Evolutionary conservation across 2,329 filamentous ascomycete genomes (phyloP).

Genomic region (Alternaria triticimaculans): DNA sequence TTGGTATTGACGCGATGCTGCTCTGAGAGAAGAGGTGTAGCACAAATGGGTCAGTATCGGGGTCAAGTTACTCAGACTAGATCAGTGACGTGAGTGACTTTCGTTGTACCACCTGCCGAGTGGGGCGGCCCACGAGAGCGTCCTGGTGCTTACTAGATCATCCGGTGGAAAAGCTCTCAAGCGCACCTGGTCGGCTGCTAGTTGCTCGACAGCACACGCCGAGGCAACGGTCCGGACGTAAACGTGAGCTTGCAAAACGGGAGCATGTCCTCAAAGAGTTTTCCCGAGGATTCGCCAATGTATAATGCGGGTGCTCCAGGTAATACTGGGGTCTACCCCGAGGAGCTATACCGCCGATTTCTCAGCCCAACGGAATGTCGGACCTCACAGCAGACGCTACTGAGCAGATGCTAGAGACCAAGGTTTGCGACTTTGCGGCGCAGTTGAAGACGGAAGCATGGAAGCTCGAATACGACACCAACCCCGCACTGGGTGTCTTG

Average conservation of each 20-base stretch:
- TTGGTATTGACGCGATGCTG: conserved; percentile 8
- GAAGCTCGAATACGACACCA: conserved; percentile 27
- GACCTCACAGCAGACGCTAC: conserved; percentile 11
- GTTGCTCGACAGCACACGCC: background rate
- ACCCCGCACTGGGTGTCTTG: conserved; percentile 34
- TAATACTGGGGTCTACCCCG: conserved; percentile 3
- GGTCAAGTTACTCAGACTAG: background rate
- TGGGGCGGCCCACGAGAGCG: conserved; percentile 7
- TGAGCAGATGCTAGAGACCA: conserved; percentile 5
- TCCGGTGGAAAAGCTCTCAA: conserved; percentile 9
- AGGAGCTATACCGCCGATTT: conserved; percentile 5
- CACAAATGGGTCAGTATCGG: conserved; percentile 7
- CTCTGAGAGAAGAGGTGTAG: background rate
- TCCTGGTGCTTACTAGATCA: conserved; percentile 8
- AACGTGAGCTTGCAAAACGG: conserved; percentile 4
- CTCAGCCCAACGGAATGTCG: conserved; percentile 15
- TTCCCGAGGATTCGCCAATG: conserved; percentile 31
- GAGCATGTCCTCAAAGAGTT: conserved; percentile 7
- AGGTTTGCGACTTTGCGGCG: conserved; percentile 14
- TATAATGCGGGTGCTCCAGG: conserved; percentile 3
- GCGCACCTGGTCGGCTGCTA: background rate
- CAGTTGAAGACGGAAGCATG: conserved; percentile 22
- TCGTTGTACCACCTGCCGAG: conserved; percentile 12
- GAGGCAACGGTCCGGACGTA: conserved; percentile 11
- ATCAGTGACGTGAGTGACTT: conserved; percentile 17